phyloP scores from a whole-genome alignment of 805 yeast genomes.

The Yamadazyma endophytica region DNA sequence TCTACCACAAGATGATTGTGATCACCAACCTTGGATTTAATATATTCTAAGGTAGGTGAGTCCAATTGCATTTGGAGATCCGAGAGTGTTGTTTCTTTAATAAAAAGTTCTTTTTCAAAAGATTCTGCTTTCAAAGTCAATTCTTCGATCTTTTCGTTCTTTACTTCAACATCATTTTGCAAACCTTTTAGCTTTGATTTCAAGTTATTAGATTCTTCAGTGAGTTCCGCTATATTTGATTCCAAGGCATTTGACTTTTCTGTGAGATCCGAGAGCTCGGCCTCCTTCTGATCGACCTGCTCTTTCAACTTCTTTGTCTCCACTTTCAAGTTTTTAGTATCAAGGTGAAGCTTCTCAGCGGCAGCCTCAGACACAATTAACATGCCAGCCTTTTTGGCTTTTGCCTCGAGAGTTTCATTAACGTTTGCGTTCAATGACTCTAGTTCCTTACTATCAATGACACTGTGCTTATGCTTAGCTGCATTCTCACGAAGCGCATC shows the following conservation, averaged over 20 bases:
- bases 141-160: neutral
- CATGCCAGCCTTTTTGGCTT: constrained; percentile 5
- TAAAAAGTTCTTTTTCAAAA: no score
- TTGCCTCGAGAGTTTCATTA: constrained; percentile 6
- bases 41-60: constrained; percentile 9
- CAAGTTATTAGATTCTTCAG: no score
- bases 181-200: no score
- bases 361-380: constrained; percentile 2
- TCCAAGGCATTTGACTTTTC: no score
- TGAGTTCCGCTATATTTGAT: no score
- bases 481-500: constrained; percentile 26
- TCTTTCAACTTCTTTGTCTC: neutral
- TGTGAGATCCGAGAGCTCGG: no score
- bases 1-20: constrained; percentile 7
- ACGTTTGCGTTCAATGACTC: neutral
- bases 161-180: no score
- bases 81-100: no score
- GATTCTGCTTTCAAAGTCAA: neutral
- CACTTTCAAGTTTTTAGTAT: neutral
- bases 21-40: constrained; percentile 8
- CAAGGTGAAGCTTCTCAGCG: constrained; percentile 10
- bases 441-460: constrained; percentile 1
- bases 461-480: neutral
- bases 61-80: neutral
- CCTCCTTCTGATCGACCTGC: no score